Conservation (phyloP, 768 basidiomycete species). For the Tulasnella sp. region DNA sequence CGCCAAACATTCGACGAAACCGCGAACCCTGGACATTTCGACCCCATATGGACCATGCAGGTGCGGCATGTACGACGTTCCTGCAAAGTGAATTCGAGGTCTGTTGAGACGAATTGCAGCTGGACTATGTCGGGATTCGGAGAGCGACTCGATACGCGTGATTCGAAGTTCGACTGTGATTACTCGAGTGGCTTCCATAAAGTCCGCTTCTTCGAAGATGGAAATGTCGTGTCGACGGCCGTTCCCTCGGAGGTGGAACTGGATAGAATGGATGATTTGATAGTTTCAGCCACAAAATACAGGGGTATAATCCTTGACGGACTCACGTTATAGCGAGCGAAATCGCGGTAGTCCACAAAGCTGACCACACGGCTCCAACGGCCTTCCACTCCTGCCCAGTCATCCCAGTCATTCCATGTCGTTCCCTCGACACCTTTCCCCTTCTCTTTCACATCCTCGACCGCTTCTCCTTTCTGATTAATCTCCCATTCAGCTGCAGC, state of each 20-base stretch:
- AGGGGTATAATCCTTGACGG: not conserved
- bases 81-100: constrained; percentile 23
- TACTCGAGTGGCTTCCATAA: constrained; percentile 58
- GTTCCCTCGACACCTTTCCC: not conserved
- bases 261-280: not conserved
- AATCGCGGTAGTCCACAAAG: constrained; percentile 63
- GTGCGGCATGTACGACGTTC: constrained; percentile 1
- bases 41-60: not conserved
- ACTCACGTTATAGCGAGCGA: constrained; percentile 22
- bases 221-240: constrained; percentile 33
- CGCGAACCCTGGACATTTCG: constrained; percentile 13
- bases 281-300: constrained; percentile 33
- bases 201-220: constrained; percentile 48
- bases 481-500: not conserved
- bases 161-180: constrained; percentile 50
- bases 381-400: constrained; percentile 69
- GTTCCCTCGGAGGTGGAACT: constrained; percentile 17
- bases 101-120: constrained; percentile 14
- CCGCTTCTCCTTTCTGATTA: not conserved
- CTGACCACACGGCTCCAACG: constrained; percentile 68
- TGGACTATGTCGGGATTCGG: not conserved
- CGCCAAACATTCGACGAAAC: constrained; percentile 8
- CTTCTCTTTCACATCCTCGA: not conserved
- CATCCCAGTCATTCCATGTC: constrained; percentile 21
- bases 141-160: constrained; percentile 28